Conservation (phyloP, 2,329 filamentous ascomycete genomes). For the Paracoccidioides brasiliensis region DNA sequence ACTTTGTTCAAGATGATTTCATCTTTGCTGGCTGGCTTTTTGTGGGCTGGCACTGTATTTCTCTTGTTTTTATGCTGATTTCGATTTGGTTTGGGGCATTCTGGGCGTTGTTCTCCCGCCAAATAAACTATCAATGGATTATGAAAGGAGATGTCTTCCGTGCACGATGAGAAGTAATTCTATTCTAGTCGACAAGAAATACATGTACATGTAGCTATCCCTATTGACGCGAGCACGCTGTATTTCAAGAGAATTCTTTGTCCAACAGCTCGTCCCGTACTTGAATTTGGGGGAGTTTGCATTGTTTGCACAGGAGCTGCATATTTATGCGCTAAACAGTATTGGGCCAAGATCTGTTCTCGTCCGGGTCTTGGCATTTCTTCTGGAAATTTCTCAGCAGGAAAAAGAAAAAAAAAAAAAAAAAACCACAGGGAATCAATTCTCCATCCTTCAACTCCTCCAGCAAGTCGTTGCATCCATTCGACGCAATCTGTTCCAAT, state of each 20-base stretch:
- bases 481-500: not conserved
- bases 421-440: not conserved
- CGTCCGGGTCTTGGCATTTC: conserved; percentile 10
- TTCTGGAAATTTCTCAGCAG: conserved; percentile 16
- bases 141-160: not conserved
- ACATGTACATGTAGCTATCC: too few relatives aligned
- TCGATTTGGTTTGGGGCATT: not conserved
- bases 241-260: too few relatives aligned
- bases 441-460: not conserved
- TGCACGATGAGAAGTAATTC: too few relatives aligned
- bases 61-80: not conserved
- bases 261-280: too few relatives aligned
- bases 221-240: too few relatives aligned
- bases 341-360: not conserved
- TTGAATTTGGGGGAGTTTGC: not conserved
- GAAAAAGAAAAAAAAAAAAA: conserved; percentile 6
- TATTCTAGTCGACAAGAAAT: too few relatives aligned
- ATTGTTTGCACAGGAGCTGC: not conserved
- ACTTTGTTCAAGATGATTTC: conserved; percentile 4
- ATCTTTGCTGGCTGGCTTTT: not conserved
- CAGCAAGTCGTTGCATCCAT: not conserved
- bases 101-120: not conserved
- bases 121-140: not conserved
- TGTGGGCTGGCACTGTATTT: not conserved
- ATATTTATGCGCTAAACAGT: not conserved